Conservation (phyloP, 2,329 filamentous ascomycete species). For the Aspergillus quadrilineatus region DNA sequence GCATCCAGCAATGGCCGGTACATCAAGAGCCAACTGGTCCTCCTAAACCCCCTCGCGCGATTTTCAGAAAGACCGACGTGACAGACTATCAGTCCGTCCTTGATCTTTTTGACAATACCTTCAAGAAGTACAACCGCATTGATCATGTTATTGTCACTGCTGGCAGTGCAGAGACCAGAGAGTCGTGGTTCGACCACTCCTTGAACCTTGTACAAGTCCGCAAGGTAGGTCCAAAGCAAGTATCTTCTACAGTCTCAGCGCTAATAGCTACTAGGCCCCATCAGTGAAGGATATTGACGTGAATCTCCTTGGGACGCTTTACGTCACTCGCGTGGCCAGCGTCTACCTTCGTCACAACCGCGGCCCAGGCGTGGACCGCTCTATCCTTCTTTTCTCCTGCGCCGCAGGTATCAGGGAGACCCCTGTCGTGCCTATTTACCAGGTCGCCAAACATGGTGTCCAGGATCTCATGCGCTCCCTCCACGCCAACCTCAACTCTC, state of each 20-base stretch:
- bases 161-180: slow-evolving; percentile 45
- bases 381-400: slow-evolving; percentile 46
- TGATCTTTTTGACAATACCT: slow-evolving; percentile 48
- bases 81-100: slow-evolving; percentile 48
- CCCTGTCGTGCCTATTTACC: slow-evolving; percentile 50
- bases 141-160: slow-evolving; percentile 53
- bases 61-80: slow-evolving; percentile 49
- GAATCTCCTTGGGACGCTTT: slow-evolving; percentile 49
- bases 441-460: slow-evolving; percentile 52
- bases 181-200: slow-evolving; percentile 47
- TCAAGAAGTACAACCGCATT: slow-evolving; percentile 46
- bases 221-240: slow-evolving; percentile 28
- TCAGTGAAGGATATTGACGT: slow-evolving; percentile 46
- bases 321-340: slow-evolving; percentile 51
- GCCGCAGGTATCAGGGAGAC: slow-evolving; percentile 52
- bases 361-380: slow-evolving; percentile 37
- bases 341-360: slow-evolving; percentile 50
- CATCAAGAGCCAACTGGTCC: slow-evolving; percentile 17
- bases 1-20: slow-evolving; percentile 17
- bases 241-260: background rate
- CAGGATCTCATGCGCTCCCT: slow-evolving; percentile 51
- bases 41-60: slow-evolving; percentile 23
- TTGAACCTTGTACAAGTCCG: slow-evolving; percentile 47
- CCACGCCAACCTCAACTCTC: slow-evolving; percentile 34
- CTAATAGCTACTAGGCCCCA: slow-evolving; percentile 22